Evolutionary conservation across 257 asterid species (phyloP).

Genomic region (Solanum pinnatisectum): DNA sequence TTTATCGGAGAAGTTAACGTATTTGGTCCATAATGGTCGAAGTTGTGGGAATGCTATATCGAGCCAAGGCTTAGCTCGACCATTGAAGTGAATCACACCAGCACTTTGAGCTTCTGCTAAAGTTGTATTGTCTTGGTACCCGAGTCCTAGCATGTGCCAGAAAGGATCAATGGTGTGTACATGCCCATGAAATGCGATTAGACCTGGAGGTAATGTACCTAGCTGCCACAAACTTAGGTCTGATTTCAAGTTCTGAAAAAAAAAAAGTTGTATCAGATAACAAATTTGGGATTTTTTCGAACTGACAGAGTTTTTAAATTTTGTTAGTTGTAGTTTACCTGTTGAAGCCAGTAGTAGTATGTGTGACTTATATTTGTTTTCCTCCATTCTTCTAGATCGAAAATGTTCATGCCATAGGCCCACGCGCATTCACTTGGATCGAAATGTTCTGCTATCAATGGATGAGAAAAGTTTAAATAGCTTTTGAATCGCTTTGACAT

Average conservation of each 20-base stretch:
- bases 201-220: conserved; percentile 92
- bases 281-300: neutral
- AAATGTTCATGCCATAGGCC: conserved; percentile 98
- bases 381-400: conserved; percentile 89
- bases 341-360: conserved; percentile 73
- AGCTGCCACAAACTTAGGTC: conserved; percentile 96
- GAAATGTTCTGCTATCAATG: conserved; percentile 57
- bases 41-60: conserved; percentile 91
- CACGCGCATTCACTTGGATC: conserved; percentile 91
- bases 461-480: conserved; percentile 91
- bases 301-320: neutral
- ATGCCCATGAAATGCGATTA: conserved; percentile 84
- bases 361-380: conserved; percentile 67
- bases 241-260: conserved; percentile 73
- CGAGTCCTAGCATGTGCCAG: conserved; percentile 97
- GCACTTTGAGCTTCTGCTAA: conserved; percentile 61
- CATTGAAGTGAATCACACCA: conserved; percentile 83
- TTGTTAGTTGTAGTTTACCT: conserved; percentile 33
- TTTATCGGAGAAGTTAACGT: conserved; percentile 63
- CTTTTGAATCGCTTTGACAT: conserved; percentile 87
- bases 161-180: conserved; percentile 64
- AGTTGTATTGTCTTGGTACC: conserved; percentile 82
- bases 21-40: conserved; percentile 73
- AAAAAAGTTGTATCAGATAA: neutral
- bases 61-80: conserved; percentile 98